Evolutionary conservation across 164 flowering plant species (phyloP), one percentile per base, ranked within the genome.

Genomic region (Dillenia suffruticosa): DNA sequence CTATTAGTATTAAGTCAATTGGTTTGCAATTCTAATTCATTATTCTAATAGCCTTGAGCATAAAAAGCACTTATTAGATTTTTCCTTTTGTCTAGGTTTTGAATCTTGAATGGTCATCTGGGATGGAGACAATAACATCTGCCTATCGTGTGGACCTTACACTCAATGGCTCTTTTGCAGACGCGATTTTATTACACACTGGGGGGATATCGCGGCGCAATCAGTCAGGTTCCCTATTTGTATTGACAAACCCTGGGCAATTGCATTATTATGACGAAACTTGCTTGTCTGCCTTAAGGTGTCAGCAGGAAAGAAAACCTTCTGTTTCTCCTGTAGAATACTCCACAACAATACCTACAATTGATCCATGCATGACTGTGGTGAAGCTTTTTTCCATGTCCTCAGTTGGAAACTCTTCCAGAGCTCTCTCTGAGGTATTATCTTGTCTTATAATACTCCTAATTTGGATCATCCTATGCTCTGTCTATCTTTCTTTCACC

Each of bases 211-310:
- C 63, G 1, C 73, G 61, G 67, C 76, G 59, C 52, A 74, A 67
- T 62, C 67, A 73, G 9, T 66, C 66, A 58, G 79, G 72, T 62
- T 75, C 74, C 71, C 78, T 90, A 47, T 84, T 82, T 78, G 77
- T 92, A 22, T 75, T 92, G 79, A 82, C 93, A 63, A 89, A 74
- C 68, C 95, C 98, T 51, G 98, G 98, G 57, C 81, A 83, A 40
- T 70, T 92, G 64, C 83, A 79, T 63, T 73, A 77, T 51, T 86
- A 81, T 77, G 84, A 80, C 56, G 72, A 77, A 64, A 64, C 68
- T 46, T 75, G 57, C 68, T 68, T 88, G 63, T 76, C 91, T 64
- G 52, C 65, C 52, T 62, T 76, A 60, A 49, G 66, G 48, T 69
- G 71, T 62, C 79, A 76, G 58, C 67, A 72, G 52, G 85, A 79